Evolutionary conservation across 345 rosid genomes (phyloP), one percentile per base, ranked within the genome.

Genomic region (Lepidium africanum): DNA sequence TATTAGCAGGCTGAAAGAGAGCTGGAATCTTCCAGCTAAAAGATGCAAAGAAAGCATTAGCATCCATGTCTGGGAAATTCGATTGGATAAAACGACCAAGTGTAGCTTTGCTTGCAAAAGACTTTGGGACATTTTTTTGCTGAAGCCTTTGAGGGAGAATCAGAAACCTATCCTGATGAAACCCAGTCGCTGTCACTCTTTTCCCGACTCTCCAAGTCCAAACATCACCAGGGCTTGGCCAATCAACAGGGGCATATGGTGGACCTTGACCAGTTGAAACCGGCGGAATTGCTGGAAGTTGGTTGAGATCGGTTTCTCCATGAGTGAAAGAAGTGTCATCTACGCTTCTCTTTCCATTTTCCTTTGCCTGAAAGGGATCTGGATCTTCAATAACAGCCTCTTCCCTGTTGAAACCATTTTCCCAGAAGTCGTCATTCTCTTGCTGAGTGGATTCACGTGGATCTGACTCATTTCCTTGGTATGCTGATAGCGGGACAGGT

Each of bases 1-100:
- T 78, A 49, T 54, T 63, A 14, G 74, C 72, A 30, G 58, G 23
- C 10, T 62, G 69, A 69, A 77, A 60, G 65, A 75, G 69, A 50
- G 92, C 78, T 7, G 97, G 97, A 47, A 93, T 52, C 74, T 73
- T 93, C 98, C 98, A 93, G 79, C 71, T 74, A 83, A 93, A 93
- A 9, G 94, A 87, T 1, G 84, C 73, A 73, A 90, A 88, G 79
- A 90, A 90, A 0, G 82, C 85, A 37, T 79, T 36, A 25, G 84
- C 40, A 59, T 90, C 87, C 62, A 83, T 84, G 60, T n/a, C 23
- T 0, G 96, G 96, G 72, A 83, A 84, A 55, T 54, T 46, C 2
- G 81, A 17, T 19, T 48, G 72, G 15, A 93, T 16, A 71, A 74
- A 93, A 21, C 79, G 83, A 69, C 70, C 86, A 56, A 85, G 74